Conservation (phyloP, 768 basidiomycete genomes). For the Gyrodon lividus region DNA sequence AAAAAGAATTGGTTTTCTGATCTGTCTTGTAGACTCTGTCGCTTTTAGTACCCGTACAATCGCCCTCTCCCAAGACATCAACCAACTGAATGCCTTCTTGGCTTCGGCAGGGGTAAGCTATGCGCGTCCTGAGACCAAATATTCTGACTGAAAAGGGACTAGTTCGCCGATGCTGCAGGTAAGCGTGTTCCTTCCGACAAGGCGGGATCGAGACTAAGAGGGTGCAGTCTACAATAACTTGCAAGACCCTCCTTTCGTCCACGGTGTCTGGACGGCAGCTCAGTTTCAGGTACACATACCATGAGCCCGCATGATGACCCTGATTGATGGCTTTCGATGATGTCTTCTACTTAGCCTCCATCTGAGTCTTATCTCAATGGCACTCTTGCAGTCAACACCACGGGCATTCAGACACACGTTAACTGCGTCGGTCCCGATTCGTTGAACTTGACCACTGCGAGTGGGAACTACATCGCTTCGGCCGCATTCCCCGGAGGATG, state of each 20-base stretch:
- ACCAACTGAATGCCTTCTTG: slow-evolving; percentile 50
- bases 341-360: slow-evolving; percentile 39
- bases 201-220: background rate
- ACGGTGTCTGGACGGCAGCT: slow-evolving; percentile 50
- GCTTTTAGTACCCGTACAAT: slow-evolving; percentile 44
- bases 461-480: slow-evolving; percentile 36
- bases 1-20: slow-evolving; percentile 1
- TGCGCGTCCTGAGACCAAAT: background rate
- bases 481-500: slow-evolving; percentile 55
- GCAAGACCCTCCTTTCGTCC: slow-evolving; percentile 58
- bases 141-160: slow-evolving; percentile 24
- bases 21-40: slow-evolving; percentile 26
- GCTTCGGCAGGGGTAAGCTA: slow-evolving; percentile 56
- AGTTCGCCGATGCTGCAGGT: slow-evolving; percentile 33
- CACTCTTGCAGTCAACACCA: slow-evolving; percentile 50
- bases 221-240: slow-evolving; percentile 37
- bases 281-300: slow-evolving; percentile 45
- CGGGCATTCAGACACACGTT: slow-evolving; percentile 42
- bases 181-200: background rate
- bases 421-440: slow-evolving; percentile 46
- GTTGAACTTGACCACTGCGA: slow-evolving; percentile 22
- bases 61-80: slow-evolving; percentile 45
- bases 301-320: background rate
- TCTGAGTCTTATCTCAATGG: slow-evolving; percentile 46
- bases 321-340: background rate